Conservation (phyloP, 2,329 filamentous ascomycete species). For the Phialophora tarda region DNA sequence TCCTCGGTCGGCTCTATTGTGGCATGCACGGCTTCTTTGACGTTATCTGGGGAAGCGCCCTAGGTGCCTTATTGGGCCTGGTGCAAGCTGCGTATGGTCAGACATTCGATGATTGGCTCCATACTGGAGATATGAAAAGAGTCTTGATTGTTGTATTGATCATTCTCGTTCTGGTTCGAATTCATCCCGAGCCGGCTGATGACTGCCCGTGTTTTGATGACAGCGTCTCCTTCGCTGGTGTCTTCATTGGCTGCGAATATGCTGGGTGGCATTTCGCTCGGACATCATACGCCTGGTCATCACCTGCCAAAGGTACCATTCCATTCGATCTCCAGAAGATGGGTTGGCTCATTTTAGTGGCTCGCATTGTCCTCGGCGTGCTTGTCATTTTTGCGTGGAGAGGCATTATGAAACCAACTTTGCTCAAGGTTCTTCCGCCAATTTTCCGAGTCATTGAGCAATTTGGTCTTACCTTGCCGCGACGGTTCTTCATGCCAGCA, state of each 20-base stretch:
- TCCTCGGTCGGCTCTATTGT: conserved; percentile 90
- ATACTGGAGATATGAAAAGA: conserved; percentile 66
- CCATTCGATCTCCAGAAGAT: conserved; percentile 70
- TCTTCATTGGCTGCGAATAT: conserved; percentile 81
- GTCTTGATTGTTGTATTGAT: conserved; percentile 68
- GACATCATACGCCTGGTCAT: conserved; percentile 57
- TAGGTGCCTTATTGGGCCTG: conserved; percentile 71
- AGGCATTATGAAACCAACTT: conserved; percentile 81
- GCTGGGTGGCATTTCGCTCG: conserved; percentile 82
- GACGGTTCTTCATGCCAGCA: conserved; percentile 88
- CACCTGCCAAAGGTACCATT: conserved; percentile 63
- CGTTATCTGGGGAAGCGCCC: conserved; percentile 76
- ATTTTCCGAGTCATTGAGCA: conserved; percentile 85
- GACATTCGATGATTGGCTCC: conserved; percentile 71
- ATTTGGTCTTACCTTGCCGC: conserved; percentile 77
- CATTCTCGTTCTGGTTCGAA: conserved; percentile 77
- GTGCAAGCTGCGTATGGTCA: conserved; percentile 62
- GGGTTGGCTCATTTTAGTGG: conserved; percentile 66
- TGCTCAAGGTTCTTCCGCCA: conserved; percentile 79
- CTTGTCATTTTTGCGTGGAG: conserved; percentile 87
- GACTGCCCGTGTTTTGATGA: conserved; percentile 98
- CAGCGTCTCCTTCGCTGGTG: conserved; percentile 89
- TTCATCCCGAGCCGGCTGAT: conserved; percentile 94
- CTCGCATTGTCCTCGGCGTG: conserved; percentile 79
- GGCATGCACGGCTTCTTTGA: conserved; percentile 99